A percentile compares a stretch with the other conserved stretches of the same genome.
Evolutionary conservation across 2,329 filamentous ascomycete genomes (phyloP).

Genomic region (Proliferodiscus dingleyae): DNA sequence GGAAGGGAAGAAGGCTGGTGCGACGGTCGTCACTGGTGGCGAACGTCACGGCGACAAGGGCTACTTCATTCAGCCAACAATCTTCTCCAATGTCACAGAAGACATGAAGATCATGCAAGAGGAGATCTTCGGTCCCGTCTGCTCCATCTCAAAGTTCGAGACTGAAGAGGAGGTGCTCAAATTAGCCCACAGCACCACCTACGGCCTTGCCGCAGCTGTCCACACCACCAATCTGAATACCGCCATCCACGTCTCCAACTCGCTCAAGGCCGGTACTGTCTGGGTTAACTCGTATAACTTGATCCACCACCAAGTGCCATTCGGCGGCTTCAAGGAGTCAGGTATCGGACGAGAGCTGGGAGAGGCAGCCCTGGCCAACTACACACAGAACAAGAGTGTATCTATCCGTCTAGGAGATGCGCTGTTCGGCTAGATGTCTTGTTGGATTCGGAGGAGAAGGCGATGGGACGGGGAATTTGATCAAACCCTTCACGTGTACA

Average conservation of each 20-base stretch:
- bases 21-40: constrained; percentile 60
- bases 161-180: constrained; percentile 62
- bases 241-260: constrained; percentile 60
- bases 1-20: constrained; percentile 59
- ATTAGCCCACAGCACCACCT: constrained; percentile 58
- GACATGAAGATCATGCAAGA: constrained; percentile 73
- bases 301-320: constrained; percentile 60
- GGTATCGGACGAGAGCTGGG: constrained; percentile 75
- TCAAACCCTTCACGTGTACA: constrained; percentile 21
- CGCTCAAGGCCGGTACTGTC: constrained; percentile 51
- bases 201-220: constrained; percentile 64
- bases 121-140: constrained; percentile 72
- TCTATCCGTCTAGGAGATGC: constrained; percentile 47
- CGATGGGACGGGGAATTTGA: no score
- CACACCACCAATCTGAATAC: constrained; percentile 66
- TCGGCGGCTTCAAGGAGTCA: constrained; percentile 73
- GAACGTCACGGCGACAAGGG: constrained; percentile 61
- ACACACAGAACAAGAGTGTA: constrained; percentile 65
- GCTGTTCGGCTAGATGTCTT: constrained; percentile 32
- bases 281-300: constrained; percentile 54
- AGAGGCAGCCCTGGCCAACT: constrained; percentile 61
- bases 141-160: constrained; percentile 66
- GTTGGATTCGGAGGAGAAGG: constrained; percentile 10
- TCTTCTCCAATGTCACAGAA: constrained; percentile 65
- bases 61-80: constrained; percentile 70